These are phyloP conservation scores for Microcyclospora pomicola DNA, from an alignment of 2,329 filamentous ascomycete species.

Conservation along the genomic window DNA sequence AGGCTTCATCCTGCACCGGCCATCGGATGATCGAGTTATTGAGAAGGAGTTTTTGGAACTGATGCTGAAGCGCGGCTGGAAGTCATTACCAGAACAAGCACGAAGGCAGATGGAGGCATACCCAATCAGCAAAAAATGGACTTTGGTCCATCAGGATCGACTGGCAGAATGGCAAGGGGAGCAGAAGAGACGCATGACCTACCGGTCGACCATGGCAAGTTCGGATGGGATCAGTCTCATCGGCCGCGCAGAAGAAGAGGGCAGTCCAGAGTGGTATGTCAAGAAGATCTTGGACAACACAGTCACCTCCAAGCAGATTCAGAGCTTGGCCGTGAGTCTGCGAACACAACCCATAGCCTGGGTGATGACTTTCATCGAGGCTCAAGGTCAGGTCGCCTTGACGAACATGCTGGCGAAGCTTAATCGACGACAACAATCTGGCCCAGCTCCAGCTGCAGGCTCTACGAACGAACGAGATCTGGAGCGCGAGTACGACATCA, in stretches of 20 bases:
- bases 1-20: constrained; percentile 53
- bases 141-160: constrained; percentile 84
- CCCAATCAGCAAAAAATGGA: constrained; percentile 92
- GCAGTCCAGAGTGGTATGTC: constrained; percentile 95
- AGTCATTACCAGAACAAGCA: constrained; percentile 89
- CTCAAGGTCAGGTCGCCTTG: constrained; percentile 89
- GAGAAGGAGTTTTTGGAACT: constrained; percentile 84
- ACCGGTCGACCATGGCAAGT: constrained; percentile 47
- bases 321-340: constrained; percentile 85
- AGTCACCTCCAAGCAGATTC: constrained; percentile 79
- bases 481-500: constrained; percentile 89
- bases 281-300: constrained; percentile 92
- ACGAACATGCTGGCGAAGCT: constrained; percentile 89
- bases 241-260: constrained; percentile 78
- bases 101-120: constrained; percentile 93
- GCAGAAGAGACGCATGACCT: constrained; percentile 69
- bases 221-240: constrained; percentile 53
- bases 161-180: constrained; percentile 89
- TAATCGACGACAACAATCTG: constrained; percentile 69
- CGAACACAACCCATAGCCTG: constrained; percentile 92
- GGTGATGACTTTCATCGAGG: constrained; percentile 94
- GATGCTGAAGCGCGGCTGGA: constrained; percentile 97
- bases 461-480: constrained; percentile 61
- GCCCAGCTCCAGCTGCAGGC: constrained; percentile 45
- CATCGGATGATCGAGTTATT: constrained; percentile 67